These are phyloP conservation scores for Quercus parvula DNA, from an alignment of 306 rosid genomes.

Conservation along the genomic window DNA sequence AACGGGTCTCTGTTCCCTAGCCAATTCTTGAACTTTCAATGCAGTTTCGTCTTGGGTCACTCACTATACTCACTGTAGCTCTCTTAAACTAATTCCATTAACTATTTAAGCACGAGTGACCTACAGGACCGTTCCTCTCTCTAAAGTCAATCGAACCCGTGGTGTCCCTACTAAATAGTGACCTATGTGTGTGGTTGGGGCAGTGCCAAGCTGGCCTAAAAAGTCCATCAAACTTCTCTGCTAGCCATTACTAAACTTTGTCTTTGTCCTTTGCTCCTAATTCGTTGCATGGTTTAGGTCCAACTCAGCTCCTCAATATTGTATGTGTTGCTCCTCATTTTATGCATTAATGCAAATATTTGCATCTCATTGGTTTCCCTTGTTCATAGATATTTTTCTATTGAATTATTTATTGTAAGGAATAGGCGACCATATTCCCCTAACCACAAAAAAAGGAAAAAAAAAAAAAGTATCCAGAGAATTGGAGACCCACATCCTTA, in stretches of 20 bases:
- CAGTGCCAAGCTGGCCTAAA: constrained; percentile 20
- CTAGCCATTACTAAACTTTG: neutral
- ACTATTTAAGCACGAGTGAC: constrained; percentile 1
- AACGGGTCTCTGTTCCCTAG: neutral
- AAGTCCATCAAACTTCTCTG: neutral
- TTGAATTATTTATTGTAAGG: neutral
- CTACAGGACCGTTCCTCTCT: neutral
- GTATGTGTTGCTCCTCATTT: constrained; percentile 5
- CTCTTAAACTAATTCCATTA: neutral
- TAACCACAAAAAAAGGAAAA: no score
- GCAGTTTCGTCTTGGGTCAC: neutral
- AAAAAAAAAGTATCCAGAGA: neutral
- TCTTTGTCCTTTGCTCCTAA: constrained; percentile 31
- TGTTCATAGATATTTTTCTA: neutral
- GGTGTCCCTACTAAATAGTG: neutral
- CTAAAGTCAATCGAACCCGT: constrained; percentile 9
- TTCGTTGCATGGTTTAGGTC: constrained; percentile 40
- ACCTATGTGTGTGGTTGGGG: constrained; percentile 1
- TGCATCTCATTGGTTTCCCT: constrained; percentile 5
- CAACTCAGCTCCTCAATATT: constrained; percentile 28
- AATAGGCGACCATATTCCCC: no score
- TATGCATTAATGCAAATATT: neutral
- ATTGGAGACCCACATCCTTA: neutral
- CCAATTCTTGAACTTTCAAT: neutral
- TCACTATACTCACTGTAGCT: no score